These are phyloP conservation scores for Delitschia confertaspora DNA, from an alignment of 495 filamentous ascomycete species.

Conservation along the genomic window DNA sequence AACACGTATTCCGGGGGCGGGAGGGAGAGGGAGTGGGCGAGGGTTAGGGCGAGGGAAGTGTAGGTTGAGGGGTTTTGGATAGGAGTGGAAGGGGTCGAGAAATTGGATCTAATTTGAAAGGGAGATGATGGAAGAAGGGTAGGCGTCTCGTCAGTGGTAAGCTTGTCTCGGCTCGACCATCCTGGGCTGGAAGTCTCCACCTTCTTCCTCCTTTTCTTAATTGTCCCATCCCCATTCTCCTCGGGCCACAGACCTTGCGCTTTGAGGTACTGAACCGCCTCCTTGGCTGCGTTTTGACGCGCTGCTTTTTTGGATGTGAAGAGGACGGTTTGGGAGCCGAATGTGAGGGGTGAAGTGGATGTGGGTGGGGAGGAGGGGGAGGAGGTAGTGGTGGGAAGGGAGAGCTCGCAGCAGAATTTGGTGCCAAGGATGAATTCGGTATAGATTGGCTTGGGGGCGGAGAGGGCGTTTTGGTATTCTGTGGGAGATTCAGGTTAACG, in stretches of 20 bases:
- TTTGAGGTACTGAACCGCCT: slow-evolving; percentile 29
- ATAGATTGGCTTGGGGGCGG: slow-evolving; percentile 11
- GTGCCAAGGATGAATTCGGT: slow-evolving; percentile 9
- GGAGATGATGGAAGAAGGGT: not conserved
- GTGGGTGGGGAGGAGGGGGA: no score
- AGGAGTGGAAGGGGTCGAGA: not conserved
- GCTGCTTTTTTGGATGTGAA: slow-evolving; percentile 27
- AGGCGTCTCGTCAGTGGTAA: not conserved
- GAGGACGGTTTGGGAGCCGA: slow-evolving; percentile 16
- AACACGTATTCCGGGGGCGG: not conserved
- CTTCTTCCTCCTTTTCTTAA: slow-evolving; percentile 26
- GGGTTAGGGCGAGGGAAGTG: not conserved
- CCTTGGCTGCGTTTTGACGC: slow-evolving; percentile 22
- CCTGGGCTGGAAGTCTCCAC: not conserved
- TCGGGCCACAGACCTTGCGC: slow-evolving; percentile 18
- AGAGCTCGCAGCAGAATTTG: slow-evolving; percentile 22
- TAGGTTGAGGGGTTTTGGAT: not conserved
- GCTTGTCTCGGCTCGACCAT: no score
- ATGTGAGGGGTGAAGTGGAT: slow-evolving; percentile 18
- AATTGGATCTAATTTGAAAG: not conserved
- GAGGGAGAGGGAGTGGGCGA: not conserved
- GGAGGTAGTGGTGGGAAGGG: slow-evolving; percentile 5
- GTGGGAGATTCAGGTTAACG: not conserved
- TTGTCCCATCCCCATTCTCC: slow-evolving; percentile 4
- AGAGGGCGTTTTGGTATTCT: slow-evolving; percentile 17